Conservation (phyloP, 352 stramenopile genomes). For the Pseudoperonospora humuli region DNA sequence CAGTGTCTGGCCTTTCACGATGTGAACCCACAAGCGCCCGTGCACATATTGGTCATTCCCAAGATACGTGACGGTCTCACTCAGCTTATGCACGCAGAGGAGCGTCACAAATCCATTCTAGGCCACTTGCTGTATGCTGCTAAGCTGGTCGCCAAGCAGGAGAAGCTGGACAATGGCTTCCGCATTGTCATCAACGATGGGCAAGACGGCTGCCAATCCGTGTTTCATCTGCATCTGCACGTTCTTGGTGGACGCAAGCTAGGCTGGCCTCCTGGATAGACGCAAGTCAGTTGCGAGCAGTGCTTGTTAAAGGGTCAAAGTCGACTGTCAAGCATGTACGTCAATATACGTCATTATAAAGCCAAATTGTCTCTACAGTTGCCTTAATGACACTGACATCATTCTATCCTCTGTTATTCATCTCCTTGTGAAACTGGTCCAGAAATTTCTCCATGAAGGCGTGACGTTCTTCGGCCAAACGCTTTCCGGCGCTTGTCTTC, state of each 20-base stretch:
- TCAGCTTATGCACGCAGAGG: conserved; percentile 81
- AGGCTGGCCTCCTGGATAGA: conserved; percentile 89
- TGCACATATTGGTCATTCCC: conserved; percentile 96
- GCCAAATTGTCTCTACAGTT: neutral
- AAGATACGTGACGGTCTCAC: conserved; percentile 92
- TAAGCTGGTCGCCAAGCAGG: conserved; percentile 89
- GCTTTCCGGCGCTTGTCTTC: conserved; percentile 71
- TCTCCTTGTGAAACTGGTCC: conserved; percentile 72
- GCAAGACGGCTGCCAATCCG: conserved; percentile 85
- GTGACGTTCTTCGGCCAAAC: conserved; percentile 75
- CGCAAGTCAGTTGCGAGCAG: neutral
- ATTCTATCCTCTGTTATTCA: conserved; percentile 39
- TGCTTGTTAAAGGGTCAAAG: neutral
- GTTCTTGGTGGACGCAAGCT: conserved; percentile 92
- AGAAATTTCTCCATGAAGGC: conserved; percentile 85
- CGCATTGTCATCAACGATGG: conserved; percentile 98
- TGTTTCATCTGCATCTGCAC: conserved; percentile 92
- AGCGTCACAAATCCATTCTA: conserved; percentile 91
- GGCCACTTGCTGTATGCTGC: conserved; percentile 91
- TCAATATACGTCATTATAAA: no score
- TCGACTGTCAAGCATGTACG: neutral
- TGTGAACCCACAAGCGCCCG: conserved; percentile 92
- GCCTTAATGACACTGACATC: no score
- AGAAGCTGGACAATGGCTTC: conserved; percentile 89
- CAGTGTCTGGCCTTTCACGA: conserved; percentile 96